Conservation (phyloP, 257 asterid genomes). For the Plantago ovata region DNA sequence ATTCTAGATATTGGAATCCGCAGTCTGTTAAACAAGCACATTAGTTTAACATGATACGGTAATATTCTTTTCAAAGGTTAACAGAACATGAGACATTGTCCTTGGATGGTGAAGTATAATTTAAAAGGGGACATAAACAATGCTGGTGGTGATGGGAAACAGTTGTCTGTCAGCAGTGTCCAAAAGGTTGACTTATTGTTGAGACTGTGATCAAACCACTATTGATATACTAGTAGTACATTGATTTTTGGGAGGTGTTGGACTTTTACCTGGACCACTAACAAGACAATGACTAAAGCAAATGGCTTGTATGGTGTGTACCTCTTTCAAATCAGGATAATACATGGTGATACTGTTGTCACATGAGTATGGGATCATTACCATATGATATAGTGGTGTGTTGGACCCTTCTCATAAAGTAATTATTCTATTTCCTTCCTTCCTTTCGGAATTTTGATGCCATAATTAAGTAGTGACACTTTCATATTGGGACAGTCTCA, state of each 20-base stretch:
- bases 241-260: constrained; percentile 29
- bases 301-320: constrained; percentile 5
- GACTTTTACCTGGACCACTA: constrained; percentile 33
- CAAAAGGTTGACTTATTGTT: constrained; percentile 43
- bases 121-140: neutral
- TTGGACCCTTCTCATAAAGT: constrained; percentile 7
- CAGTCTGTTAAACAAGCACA: constrained; percentile 12
- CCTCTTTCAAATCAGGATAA: constrained; percentile 7
- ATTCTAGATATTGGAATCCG: constrained; percentile 1
- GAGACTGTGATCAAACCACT: constrained; percentile 24
- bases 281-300: constrained; percentile 32
- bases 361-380: constrained; percentile 17
- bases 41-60: neutral
- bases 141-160: constrained; percentile 37
- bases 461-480: too few species aligned
- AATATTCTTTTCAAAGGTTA: constrained; percentile 3
- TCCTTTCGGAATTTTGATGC: neutral
- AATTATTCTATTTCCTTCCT: neutral
- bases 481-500: too few species aligned
- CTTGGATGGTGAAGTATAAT: neutral
- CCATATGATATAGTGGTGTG: constrained; percentile 11
- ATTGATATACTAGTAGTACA: constrained; percentile 12
- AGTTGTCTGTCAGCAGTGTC: constrained; percentile 38
- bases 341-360: constrained; percentile 14
- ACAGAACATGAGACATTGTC: constrained; percentile 2